Conservation (phyloP, 1,139 yeast species). For the Magnusiomyces paraingens region DNA sequence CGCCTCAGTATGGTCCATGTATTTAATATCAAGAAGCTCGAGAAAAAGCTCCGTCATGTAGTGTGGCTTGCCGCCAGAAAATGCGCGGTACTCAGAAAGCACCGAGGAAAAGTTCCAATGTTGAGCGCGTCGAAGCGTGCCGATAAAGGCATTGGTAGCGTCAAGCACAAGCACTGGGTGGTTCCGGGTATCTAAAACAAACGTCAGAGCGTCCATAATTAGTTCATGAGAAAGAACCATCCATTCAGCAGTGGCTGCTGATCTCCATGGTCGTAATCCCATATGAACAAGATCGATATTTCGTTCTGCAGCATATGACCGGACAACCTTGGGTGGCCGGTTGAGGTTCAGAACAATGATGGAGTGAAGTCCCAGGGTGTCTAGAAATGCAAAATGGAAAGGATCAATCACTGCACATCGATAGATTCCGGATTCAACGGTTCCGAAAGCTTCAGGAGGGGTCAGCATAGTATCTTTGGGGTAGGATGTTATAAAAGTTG, state of each 20-base stretch:
- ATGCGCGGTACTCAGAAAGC: conserved; percentile 75
- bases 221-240: conserved; percentile 30
- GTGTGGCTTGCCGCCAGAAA: conserved; percentile 64
- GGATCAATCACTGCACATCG: conserved; percentile 53
- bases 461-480: conserved; percentile 41
- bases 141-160: conserved; percentile 71
- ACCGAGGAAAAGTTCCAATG: conserved; percentile 86
- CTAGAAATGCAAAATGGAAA: conserved; percentile 71
- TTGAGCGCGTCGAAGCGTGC: conserved; percentile 72
- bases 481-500: background rate
- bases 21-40: conserved; percentile 49
- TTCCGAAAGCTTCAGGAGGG: conserved; percentile 56
- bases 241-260: conserved; percentile 29
- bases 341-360: conserved; percentile 58
- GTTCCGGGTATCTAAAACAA: conserved; percentile 55
- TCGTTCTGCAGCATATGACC: conserved; percentile 38
- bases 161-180: conserved; percentile 74
- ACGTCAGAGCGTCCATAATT: conserved; percentile 32
- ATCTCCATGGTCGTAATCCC: conserved; percentile 35
- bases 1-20: conserved; percentile 13
- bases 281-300: conserved; percentile 32
- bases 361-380: conserved; percentile 64
- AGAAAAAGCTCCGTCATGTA: conserved; percentile 78
- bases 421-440: conserved; percentile 53
- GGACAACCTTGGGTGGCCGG: conserved; percentile 48